Evolutionary conservation across 2,329 filamentous ascomycete genomes (phyloP).

Genomic region (Xylaria sp.): DNA sequence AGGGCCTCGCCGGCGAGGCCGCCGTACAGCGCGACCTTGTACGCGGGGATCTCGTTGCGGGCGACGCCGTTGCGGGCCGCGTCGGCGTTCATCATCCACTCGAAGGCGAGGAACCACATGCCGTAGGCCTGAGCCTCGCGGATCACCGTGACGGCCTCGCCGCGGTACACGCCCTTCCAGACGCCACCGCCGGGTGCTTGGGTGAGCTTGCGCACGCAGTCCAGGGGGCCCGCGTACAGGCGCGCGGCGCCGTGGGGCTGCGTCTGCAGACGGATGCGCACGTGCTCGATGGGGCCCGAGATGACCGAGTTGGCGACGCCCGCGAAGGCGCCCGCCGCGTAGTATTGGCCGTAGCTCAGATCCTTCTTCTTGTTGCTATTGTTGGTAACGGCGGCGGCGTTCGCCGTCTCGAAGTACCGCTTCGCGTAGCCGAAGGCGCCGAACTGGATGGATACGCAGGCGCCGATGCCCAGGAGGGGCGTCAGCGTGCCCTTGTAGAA

Average conservation of each 20-base stretch:
- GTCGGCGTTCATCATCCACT: constrained; percentile 95
- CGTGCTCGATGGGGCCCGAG: constrained; percentile 94
- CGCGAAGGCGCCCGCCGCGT: constrained; percentile 88
- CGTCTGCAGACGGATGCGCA: constrained; percentile 94
- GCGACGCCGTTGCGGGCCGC: constrained; percentile 79
- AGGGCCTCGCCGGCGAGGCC: constrained; percentile 93
- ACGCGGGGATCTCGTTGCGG: constrained; percentile 80
- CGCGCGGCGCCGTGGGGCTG: constrained; percentile 86
- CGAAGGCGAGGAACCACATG: constrained; percentile 93
- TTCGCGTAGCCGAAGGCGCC: constrained; percentile 95
- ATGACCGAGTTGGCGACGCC: constrained; percentile 90
- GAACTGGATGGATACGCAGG: constrained; percentile 98
- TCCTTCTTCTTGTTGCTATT: constrained; percentile 44
- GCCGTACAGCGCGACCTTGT: constrained; percentile 92
- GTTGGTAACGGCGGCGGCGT: constrained; percentile 69
- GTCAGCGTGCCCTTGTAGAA: constrained; percentile 98
- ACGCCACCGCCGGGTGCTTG: constrained; percentile 70
- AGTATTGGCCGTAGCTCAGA: constrained; percentile 88
- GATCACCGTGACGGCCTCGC: constrained; percentile 83
- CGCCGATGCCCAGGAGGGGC: constrained; percentile 93
- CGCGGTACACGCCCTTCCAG: constrained; percentile 82
- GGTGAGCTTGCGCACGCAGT: constrained; percentile 89
- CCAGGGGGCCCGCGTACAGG: constrained; percentile 85
- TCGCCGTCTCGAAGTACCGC: constrained; percentile 83
- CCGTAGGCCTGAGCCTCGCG: constrained; percentile 96